Percentiles rank a stretch among this genome's conserved stretches.
Conservation (phyloP, 345 rosid species). For the Eucalyptus sideroxylon region DNA sequence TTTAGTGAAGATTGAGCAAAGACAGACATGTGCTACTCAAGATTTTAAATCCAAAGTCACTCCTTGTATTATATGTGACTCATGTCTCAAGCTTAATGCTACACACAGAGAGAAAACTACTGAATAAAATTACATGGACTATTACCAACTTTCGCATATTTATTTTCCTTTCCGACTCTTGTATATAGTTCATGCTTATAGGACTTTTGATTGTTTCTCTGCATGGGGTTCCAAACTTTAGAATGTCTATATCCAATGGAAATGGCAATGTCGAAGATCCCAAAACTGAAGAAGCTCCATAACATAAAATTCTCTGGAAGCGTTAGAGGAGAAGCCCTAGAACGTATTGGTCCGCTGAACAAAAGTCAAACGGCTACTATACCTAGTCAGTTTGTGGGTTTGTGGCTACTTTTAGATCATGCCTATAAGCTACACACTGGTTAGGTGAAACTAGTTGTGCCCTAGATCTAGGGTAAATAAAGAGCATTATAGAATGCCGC, state of each 20-base stretch:
- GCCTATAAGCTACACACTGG: not conserved
- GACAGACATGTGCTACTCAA: not conserved
- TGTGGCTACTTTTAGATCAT: not conserved
- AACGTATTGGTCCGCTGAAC: not conserved
- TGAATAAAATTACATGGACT: not conserved
- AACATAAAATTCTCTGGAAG: not conserved
- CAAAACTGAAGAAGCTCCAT: not conserved
- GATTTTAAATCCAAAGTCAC: not conserved
- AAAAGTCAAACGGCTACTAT: not conserved
- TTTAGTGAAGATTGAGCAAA: constrained; percentile 6
- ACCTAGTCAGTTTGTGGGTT: not conserved
- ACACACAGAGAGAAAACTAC: not conserved
- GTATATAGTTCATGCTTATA: not conserved
- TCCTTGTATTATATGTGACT: not conserved
- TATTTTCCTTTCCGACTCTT: not conserved
- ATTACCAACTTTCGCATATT: not conserved
- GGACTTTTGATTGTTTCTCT: not conserved
- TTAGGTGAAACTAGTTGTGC: not conserved
- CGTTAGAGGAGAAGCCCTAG: not conserved
- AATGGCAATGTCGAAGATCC: not conserved
- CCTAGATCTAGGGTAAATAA: not conserved
- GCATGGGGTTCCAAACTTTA: not conserved
- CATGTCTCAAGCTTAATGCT: not conserved
- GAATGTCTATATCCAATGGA: not conserved
- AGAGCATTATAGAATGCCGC: not conserved